phyloP scores from a whole-genome alignment of 2,329 filamentous ascomycete genomes.

The Aspergillus melleus region DNA sequence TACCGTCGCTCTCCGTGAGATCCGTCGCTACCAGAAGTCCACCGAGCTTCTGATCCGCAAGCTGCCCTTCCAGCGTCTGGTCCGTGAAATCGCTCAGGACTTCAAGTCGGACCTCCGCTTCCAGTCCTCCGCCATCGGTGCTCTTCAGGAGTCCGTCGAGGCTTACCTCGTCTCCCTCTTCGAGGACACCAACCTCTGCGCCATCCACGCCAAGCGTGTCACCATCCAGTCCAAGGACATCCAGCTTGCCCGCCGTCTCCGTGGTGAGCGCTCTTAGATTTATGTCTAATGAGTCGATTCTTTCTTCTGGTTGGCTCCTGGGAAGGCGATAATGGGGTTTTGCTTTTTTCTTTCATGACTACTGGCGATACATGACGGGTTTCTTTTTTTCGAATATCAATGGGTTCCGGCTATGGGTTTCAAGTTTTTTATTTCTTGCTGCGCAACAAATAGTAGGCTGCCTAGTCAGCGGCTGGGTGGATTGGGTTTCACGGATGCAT shows the following conservation, averaged over 20 bases:
- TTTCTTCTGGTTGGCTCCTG: conserved; percentile 34
- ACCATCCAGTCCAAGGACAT: conserved; percentile 95
- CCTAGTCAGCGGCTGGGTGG: conserved; percentile 28
- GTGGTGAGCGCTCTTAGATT: conserved; percentile 82
- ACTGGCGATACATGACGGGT: conserved; percentile 47
- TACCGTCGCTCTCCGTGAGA: conserved; percentile 97
- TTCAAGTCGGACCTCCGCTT: conserved; percentile 95
- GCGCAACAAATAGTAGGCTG: conserved; percentile 33
- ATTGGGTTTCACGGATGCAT: conserved; percentile 30
- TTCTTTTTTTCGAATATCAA: conserved; percentile 37
- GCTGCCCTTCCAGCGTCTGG: conserved; percentile 95
- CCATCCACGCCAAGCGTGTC: conserved; percentile 98
- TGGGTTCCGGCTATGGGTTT: conserved; percentile 41
- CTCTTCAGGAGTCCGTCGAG: conserved; percentile 97
- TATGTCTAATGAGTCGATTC: conserved; percentile 27
- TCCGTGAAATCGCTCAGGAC: conserved; percentile 94
- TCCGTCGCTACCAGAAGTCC: conserved; percentile 96
- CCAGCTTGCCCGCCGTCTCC: conserved; percentile 91
- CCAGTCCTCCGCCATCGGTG: conserved; percentile 97
- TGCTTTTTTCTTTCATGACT: conserved; percentile 39
- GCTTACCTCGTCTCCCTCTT: conserved; percentile 98
- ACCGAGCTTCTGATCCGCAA: conserved; percentile 96
- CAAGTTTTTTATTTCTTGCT: conserved; percentile 28
- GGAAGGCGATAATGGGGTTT: conserved; percentile 44
- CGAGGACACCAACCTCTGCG: conserved; percentile 97